Evolutionary conservation across 768 basidiomycete species (phyloP), one percentile per base, ranked within the genome.

Genomic region (Phlegmacium glaucopus): DNA sequence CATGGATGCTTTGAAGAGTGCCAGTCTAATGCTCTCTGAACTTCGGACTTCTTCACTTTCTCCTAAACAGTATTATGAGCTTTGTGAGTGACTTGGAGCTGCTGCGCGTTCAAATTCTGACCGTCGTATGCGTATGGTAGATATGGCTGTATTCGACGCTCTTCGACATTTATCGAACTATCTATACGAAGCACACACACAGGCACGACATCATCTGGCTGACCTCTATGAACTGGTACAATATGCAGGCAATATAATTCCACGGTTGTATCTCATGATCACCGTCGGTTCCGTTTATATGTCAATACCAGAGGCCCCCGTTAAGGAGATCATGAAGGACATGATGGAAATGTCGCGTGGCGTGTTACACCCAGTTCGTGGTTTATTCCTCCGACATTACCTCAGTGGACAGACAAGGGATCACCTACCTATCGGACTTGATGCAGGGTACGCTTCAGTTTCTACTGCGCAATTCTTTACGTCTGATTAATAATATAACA

Each of bases 341-440:
- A 97, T 98, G 95, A 88, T 99, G 88, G 96, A 99, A 68, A 98
- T 98, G 96, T 93, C 93, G 29, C 77, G 94, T 15, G 96, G 96
- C 51, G 93, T 99, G 4, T 77, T 98, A 53, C 94, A 98, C 64
- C 95, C 96, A n/a, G 92, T 94, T 42, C 79, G 96, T 39, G 96
- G 96, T 13, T 72, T 99, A 28, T 99, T 99, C 70, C 74, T 99
- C 29, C 79, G 95, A 22, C 95, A 99, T 63, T 98, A 98, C 67
- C 82, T 98, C 28, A 93, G 90, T 50, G 95, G 96, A 11, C 94
- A 98, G 72, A 98, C 96, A 12, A 78, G 94, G 54, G 94, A 97
- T 61, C 83, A 95, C 62, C 69, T 99, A n/a, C 96, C 96, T 1
- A 66, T 94, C n/a, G 92, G 92, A 7, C 65, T 71, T 36, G 91